Percentiles rank a stretch among this genome's conserved stretches.
Conservation (phyloP, 805 yeast genomes). For the Metschnikowia gruessii region DNA sequence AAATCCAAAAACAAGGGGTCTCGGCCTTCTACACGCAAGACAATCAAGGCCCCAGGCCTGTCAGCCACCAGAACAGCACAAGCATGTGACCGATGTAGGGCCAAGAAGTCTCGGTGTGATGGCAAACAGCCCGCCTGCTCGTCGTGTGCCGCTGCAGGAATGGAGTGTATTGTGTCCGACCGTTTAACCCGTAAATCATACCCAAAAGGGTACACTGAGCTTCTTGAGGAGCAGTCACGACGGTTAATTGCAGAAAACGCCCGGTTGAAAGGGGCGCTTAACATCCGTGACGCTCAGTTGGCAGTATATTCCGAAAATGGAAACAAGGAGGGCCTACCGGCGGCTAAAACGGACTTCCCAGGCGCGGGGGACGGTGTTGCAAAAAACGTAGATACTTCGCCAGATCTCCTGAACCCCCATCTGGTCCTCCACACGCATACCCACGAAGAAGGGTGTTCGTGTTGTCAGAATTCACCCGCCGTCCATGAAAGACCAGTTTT, state of each 20-base stretch:
- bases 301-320: slow-evolving; percentile 27
- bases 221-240: slow-evolving; percentile 82
- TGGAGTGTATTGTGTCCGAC: slow-evolving; percentile 86
- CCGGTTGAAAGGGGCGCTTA: slow-evolving; percentile 60
- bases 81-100: slow-evolving; percentile 87
- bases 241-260: slow-evolving; percentile 81
- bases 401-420: slow-evolving; percentile 1
- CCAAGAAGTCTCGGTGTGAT: slow-evolving; percentile 76
- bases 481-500: slow-evolving; percentile 65
- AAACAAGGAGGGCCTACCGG: not conserved
- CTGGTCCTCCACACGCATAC: slow-evolving; percentile 3
- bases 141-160: slow-evolving; percentile 78
- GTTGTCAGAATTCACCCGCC: slow-evolving; percentile 51
- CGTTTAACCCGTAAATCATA: slow-evolving; percentile 81
- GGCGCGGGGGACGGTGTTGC: not conserved
- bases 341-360: not conserved
- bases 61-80: slow-evolving; percentile 73
- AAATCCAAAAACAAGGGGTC: not conserved
- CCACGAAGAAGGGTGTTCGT: slow-evolving; percentile 46
- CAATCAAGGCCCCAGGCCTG: slow-evolving; percentile 68
- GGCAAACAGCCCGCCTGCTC: slow-evolving; percentile 71
- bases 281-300: slow-evolving; percentile 61
- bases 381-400: not conserved
- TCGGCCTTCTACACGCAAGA: slow-evolving; percentile 19
- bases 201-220: slow-evolving; percentile 91